Conservation (phyloP, 352 stramenopile genomes). For the Pythium sp. region DNA sequence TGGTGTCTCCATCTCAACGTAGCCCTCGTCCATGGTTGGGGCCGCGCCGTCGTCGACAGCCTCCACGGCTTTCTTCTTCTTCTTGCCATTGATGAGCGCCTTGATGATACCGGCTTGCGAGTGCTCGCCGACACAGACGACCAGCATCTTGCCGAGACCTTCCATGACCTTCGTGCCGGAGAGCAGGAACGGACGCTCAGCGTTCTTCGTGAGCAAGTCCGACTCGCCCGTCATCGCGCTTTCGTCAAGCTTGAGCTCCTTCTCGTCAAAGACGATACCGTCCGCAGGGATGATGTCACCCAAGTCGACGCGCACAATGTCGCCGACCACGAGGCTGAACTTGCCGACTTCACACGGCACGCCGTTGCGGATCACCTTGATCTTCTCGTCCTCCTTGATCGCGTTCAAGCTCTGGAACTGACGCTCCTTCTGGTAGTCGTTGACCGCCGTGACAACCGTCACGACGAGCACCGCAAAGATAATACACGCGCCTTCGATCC, state of each 20-base stretch:
- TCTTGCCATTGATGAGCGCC: constrained; percentile 70
- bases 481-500: constrained; percentile 90
- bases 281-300: constrained; percentile 92
- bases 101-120: constrained; percentile 91
- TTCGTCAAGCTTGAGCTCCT: constrained; percentile 89
- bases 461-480: constrained; percentile 87
- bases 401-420: constrained; percentile 86
- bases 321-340: constrained; percentile 86
- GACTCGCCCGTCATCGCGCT: constrained; percentile 90
- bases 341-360: constrained; percentile 54
- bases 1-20: constrained; percentile 53
- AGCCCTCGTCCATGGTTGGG: constrained; percentile 29
- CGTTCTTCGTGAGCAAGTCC: constrained; percentile 76
- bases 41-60: constrained; percentile 13
- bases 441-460: constrained; percentile 80
- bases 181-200: constrained; percentile 84
- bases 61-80: constrained; percentile 51
- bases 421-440: constrained; percentile 91
- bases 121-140: constrained; percentile 89
- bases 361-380: constrained; percentile 75
- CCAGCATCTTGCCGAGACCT: constrained; percentile 89
- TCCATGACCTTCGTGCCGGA: constrained; percentile 91
- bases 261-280: constrained; percentile 79
- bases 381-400: constrained; percentile 73
- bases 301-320: constrained; percentile 77